Base-by-base conservation (phyloP, 208 protist species). In the Trypanosomatidae sp. region DNA sequence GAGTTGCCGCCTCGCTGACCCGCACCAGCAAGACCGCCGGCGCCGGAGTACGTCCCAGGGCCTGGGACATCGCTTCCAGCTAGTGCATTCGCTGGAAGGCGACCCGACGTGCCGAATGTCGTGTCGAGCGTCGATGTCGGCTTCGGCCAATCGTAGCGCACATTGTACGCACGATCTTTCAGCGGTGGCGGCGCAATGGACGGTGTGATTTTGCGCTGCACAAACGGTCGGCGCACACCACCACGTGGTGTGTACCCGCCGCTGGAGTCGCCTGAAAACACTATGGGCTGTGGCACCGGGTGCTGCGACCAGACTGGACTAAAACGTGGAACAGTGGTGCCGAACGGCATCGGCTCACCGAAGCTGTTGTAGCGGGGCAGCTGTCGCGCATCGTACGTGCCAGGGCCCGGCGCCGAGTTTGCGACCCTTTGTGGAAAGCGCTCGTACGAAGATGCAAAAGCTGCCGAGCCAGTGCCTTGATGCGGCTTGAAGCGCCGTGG, bases 81-180 rank as follows among this genome's bases (percentile, higher is more conserved):
- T 15, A 17, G 46, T 41, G 60, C 43, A 55, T 71, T 41, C 47
- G 49, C 36, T 30, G 36, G 69, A 46, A 73, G 69, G 49, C 85
- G 82, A 60, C 58, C 46, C 7, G 85, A 85, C 4, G 50, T 66
- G 9, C 89, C 91, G 71, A 92, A 87, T 8, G 85, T 91, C 30
- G 77, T 79, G 36, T 80, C 77, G 9, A 71, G 74, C 5, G 71
- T 80, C 36, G 83, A 84, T 22, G 49, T 76, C 19, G 89, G 91
- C 72, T 92, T 94, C n/a, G 84, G 73, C 81, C 82, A 88, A 71
- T 94, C 87, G 74, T 93, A 91, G 47, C 87, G 82, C 30, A 89
- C 80, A 78, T 93, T 69, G 80, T 94, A 94, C 52, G 78, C 50
- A 30, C 74, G 78, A 28, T 84, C 66, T 22, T 58, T 47, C 30